Conservation (phyloP, 495 filamentous ascomycete genomes). For the Pyrenopolyporus hunteri region DNA sequence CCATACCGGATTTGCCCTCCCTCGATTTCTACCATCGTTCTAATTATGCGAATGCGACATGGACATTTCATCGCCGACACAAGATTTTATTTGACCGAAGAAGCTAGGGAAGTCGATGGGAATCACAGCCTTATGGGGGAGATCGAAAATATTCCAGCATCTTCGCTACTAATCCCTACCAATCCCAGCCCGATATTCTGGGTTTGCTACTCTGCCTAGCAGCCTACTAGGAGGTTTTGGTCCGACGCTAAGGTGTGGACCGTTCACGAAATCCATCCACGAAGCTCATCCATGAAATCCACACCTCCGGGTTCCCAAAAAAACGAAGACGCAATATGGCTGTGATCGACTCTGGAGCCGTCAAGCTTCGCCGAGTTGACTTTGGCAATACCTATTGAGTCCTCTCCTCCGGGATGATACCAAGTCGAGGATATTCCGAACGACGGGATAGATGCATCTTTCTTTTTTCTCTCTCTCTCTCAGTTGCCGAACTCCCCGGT, state of each 20-base stretch:
- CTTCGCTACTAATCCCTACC: conserved; percentile 21
- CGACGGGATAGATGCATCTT: conserved; percentile 13
- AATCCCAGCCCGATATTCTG: conserved; percentile 5
- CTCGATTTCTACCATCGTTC: neutral
- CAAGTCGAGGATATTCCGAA: conserved; percentile 1
- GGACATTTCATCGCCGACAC: conserved; percentile 24
- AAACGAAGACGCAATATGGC: conserved; percentile 13
- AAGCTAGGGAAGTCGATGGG: neutral
- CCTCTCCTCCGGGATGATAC: neutral
- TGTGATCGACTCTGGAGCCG: neutral
- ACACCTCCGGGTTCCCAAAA: conserved; percentile 8
- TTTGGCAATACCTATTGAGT: neutral
- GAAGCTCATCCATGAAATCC: neutral
- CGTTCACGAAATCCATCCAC: neutral
- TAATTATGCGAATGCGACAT: neutral
- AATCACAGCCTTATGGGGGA: conserved; percentile 30
- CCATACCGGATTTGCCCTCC: too few species aligned
- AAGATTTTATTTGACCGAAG: conserved; percentile 2
- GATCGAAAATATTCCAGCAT: conserved; percentile 32
- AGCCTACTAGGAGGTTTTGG: conserved; percentile 37
- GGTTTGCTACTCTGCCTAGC: conserved; percentile 16
- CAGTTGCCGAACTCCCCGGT: conserved; percentile 24
- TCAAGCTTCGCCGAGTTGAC: conserved; percentile 9
- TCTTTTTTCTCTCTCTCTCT: conserved; percentile 9
- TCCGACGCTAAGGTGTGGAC: conserved; percentile 33